A percentile compares a stretch with the other conserved stretches of the same genome.
Evolutionary conservation across 768 basidiomycete species (phyloP).

Genomic region (Gyrodon lividus): DNA sequence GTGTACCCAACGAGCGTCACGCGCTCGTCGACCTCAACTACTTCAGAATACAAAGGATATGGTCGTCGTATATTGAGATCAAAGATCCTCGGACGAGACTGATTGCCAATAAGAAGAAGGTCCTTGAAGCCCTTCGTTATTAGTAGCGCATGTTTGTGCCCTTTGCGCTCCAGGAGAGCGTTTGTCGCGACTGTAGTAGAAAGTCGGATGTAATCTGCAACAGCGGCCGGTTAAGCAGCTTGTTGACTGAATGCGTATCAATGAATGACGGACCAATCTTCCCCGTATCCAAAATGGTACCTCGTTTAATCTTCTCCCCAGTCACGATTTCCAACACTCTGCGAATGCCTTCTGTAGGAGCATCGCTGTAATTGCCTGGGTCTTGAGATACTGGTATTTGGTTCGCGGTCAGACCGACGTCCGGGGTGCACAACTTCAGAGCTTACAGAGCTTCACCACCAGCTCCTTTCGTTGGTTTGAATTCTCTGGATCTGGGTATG

Average conservation of each 20-base stretch:
- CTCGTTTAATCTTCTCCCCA: constrained; percentile 65
- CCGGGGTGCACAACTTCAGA: neutral
- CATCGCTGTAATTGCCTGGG: constrained; percentile 83
- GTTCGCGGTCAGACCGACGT: neutral
- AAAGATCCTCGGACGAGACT: constrained; percentile 92
- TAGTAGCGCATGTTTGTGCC: constrained; percentile 85
- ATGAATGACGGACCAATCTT: constrained; percentile 62
- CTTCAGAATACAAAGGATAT: constrained; percentile 69
- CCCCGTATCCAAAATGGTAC: constrained; percentile 63
- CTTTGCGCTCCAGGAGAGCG: constrained; percentile 92
- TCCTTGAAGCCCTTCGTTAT: constrained; percentile 93
- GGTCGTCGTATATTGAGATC: constrained; percentile 87
- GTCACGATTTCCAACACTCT: constrained; percentile 79
- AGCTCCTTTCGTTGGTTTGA: constrained; percentile 64
- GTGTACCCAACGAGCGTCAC: constrained; percentile 94
- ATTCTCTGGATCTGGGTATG: constrained; percentile 71
- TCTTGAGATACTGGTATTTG: constrained; percentile 76
- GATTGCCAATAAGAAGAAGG: constrained; percentile 90
- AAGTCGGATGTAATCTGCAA: constrained; percentile 81
- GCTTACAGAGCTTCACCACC: constrained; percentile 86
- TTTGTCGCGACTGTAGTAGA: constrained; percentile 97
- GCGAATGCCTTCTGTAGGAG: constrained; percentile 92
- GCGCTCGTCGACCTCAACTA: constrained; percentile 76
- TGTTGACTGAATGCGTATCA: neutral
- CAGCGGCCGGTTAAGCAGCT: neutral